These are phyloP conservation scores for Eucalyptus guilfoylei DNA, from an alignment of 345 rosid species.

Conservation along the genomic window DNA sequence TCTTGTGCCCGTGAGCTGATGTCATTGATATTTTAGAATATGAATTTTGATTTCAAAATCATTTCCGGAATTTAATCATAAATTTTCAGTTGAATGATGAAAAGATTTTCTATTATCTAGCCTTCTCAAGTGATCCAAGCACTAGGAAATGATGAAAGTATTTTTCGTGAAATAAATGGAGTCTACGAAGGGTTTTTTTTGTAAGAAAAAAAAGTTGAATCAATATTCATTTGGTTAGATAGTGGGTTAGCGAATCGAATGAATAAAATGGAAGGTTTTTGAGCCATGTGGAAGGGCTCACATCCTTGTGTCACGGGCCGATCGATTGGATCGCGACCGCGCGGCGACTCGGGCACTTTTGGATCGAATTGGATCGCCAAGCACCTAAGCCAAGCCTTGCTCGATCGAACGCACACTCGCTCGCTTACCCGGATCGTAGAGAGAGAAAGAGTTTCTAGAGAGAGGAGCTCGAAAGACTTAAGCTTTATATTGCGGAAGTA, in stretches of 20 bases:
- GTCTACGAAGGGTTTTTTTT: accelerated
- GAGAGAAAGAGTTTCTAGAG: too few relatives aligned
- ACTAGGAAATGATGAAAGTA: not conserved
- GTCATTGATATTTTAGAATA: not conserved
- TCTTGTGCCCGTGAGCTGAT: not conserved
- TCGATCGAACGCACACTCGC: too few relatives aligned
- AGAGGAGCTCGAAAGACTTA: too few relatives aligned
- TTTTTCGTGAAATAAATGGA: not conserved
- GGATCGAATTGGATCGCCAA: too few relatives aligned
- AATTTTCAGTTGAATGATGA: accelerated
- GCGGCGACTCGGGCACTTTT: too few relatives aligned
- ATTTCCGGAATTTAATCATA: not conserved
- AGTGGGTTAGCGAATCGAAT: not conserved
- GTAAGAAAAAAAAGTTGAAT: not conserved
- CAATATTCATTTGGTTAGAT: not conserved
- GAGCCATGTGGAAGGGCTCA: not conserved
- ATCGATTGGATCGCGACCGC: too few relatives aligned
- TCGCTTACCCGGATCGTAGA: too few relatives aligned
- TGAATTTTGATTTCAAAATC: too few relatives aligned
- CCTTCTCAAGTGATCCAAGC: not conserved
- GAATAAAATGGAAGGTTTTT: not conserved
- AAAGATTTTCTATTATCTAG: not conserved
- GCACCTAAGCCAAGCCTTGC: too few relatives aligned
- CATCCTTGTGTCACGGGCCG: too few relatives aligned
- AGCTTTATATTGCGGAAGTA: too few relatives aligned